Evolutionary conservation across 169 alveolate species (phyloP).

Genomic region (Cryptosporidium canis): DNA sequence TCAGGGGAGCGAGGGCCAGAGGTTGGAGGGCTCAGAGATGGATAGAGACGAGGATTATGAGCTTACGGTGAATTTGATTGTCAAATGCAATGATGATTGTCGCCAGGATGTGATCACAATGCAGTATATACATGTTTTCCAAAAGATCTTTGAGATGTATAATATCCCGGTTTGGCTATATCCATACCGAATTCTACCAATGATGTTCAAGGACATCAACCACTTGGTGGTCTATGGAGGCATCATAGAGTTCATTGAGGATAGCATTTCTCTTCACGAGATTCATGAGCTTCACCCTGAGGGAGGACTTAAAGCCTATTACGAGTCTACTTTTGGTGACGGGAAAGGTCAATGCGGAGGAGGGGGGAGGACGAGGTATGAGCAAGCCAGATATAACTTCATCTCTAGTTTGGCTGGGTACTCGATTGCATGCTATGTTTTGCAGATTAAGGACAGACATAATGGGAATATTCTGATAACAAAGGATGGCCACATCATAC

Average conservation of each 20-base stretch:
- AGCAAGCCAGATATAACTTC: conserved; percentile 91
- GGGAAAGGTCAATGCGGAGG: conserved; percentile 6
- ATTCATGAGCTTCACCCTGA: conserved; percentile 78
- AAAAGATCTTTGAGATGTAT: conserved; percentile 77
- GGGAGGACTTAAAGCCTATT: conserved; percentile 74
- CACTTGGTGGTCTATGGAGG: conserved; percentile 88
- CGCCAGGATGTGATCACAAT: conserved; percentile 88
- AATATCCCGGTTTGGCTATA: conserved; percentile 75
- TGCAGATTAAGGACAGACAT: conserved; percentile 95
- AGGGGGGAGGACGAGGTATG: conserved; percentile 74
- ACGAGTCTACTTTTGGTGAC: conserved; percentile 45
- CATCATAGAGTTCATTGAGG: conserved; percentile 87
- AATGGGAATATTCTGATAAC: conserved; percentile 95
- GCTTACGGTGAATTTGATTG: conserved; percentile 59
- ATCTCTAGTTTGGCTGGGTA: conserved; percentile 93
- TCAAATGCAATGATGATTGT: conserved; percentile 86
- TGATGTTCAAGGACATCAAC: conserved; percentile 76
- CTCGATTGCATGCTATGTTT: conserved; percentile 88
- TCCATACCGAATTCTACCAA: conserved; percentile 82
- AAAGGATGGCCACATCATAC: conserved; percentile 92
- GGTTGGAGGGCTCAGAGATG: not conserved
- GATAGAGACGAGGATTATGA: not conserved
- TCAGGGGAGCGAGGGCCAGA: not conserved
- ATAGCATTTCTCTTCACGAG: conserved; percentile 86
- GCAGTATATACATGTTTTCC: conserved; percentile 82